A percentile compares a stretch with the other conserved stretches of the same genome.
These are phyloP conservation scores for Earliella scabrosa DNA, from an alignment of 1,284 basidiomycete species.

Conservation along the genomic window DNA sequence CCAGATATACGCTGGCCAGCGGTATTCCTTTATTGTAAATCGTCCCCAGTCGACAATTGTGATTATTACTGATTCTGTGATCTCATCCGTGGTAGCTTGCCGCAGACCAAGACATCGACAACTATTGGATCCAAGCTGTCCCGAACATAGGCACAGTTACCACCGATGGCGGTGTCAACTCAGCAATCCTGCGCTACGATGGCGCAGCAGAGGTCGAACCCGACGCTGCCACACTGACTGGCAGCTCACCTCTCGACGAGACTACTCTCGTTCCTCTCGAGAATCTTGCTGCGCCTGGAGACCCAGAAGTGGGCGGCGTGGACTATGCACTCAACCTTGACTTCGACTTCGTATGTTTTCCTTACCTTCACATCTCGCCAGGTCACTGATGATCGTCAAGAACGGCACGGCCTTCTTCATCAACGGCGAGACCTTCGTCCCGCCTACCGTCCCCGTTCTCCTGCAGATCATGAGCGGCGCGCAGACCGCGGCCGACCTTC, in stretches of 20 bases:
- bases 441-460: conserved; percentile 37
- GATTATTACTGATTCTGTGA: background rate
- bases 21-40: conserved; percentile 42
- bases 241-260: conserved; percentile 30
- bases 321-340: conserved; percentile 32
- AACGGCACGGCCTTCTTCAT: conserved; percentile 22
- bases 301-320: conserved; percentile 27
- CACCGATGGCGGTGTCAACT: conserved; percentile 42
- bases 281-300: conserved; percentile 28
- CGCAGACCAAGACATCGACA: conserved; percentile 13
- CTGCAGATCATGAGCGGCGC: conserved; percentile 41
- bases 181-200: conserved; percentile 27
- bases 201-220: conserved; percentile 50
- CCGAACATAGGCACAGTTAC: conserved; percentile 36
- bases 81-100: conserved; percentile 5
- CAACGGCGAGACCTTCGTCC: conserved; percentile 28
- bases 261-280: conserved; percentile 26
- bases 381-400: background rate
- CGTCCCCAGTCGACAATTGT: too few relatives aligned
- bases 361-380: background rate
- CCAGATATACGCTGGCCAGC: conserved; percentile 40
- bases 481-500: conserved; percentile 28
- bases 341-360: conserved; percentile 26
- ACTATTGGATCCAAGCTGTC: conserved; percentile 17
- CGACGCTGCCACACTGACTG: conserved; percentile 32